These are phyloP conservation scores for Mucor plumbeus DNA, from an alignment of 371 early-diverging fungal species.

Conservation along the genomic window DNA sequence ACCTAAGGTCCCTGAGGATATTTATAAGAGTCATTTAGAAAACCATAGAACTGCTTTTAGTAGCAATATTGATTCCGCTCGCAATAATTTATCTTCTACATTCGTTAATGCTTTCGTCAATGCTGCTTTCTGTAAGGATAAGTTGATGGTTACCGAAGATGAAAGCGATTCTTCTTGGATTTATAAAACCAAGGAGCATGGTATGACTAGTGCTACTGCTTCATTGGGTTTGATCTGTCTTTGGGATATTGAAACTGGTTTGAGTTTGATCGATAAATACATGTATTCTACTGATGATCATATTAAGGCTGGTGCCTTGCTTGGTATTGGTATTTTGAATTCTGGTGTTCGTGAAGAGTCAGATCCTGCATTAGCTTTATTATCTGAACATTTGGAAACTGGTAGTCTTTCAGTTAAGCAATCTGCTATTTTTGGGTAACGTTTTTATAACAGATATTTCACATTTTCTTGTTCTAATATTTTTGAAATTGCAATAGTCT, in stretches of 20 bases:
- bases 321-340: conserved; percentile 93
- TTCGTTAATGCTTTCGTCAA: conserved; percentile 99
- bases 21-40: conserved; percentile 96
- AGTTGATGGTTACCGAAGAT: conserved; percentile 83
- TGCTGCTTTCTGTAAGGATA: conserved; percentile 94
- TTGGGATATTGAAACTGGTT: conserved; percentile 94
- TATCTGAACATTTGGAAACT: conserved; percentile 83
- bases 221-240: conserved; percentile 90
- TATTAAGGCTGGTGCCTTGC: conserved; percentile 95
- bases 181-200: conserved; percentile 96
- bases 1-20: conserved; percentile 95
- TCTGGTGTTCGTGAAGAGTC: conserved; percentile 89
- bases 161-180: conserved; percentile 81
- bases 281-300: conserved; percentile 87
- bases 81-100: conserved; percentile 94
- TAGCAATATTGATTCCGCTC: conserved; percentile 88
- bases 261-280: conserved; percentile 93
- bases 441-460: background rate
- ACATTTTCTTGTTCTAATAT: background rate
- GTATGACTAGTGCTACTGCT: conserved; percentile 94
- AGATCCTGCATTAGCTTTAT: conserved; percentile 92
- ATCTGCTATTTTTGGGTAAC: conserved; percentile 75
- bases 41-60: conserved; percentile 73
- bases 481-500: conserved; percentile 55
- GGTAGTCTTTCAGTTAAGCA: conserved; percentile 55